phyloP scores from a whole-genome alignment of 1,139 yeast genomes.

The Nakaseomyces kungkrabaensis region DNA sequence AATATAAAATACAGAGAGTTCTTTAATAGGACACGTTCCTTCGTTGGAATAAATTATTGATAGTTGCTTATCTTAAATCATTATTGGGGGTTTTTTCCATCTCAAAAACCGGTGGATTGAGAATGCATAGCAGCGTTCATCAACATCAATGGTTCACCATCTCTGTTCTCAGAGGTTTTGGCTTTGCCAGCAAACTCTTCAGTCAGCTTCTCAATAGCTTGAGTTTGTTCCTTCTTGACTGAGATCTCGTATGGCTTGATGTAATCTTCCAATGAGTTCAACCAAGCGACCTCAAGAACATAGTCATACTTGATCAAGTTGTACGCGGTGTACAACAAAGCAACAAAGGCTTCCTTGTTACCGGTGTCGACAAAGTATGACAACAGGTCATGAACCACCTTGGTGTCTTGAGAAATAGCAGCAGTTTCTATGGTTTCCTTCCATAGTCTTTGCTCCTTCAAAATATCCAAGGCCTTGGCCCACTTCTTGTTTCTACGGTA shows the following conservation, averaged over 20 bases:
- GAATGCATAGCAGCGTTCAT: conserved; percentile 40
- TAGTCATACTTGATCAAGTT: conserved; percentile 71
- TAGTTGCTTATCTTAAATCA: neutral
- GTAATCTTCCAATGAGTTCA: conserved; percentile 69
- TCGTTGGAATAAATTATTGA: neutral
- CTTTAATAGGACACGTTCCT: neutral
- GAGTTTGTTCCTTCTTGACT: conserved; percentile 66
- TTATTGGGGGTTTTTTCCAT: neutral
- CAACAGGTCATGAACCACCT: conserved; percentile 80
- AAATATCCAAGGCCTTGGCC: conserved; percentile 76
- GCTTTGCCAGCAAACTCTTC: conserved; percentile 51
- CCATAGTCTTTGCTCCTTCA: conserved; percentile 92
- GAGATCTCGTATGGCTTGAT: conserved; percentile 90
- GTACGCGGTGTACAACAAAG: conserved; percentile 79
- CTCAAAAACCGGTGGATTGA: conserved; percentile 20
- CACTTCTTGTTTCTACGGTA: conserved; percentile 92
- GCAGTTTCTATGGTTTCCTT: conserved; percentile 90
- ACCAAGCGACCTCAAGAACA: conserved; percentile 85
- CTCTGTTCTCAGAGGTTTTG: conserved; percentile 35
- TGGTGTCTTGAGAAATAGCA: conserved; percentile 65
- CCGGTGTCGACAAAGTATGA: conserved; percentile 95
- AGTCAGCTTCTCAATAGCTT: conserved; percentile 53
- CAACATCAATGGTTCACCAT: conserved; percentile 48
- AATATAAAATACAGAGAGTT: neutral
- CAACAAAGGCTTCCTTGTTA: conserved; percentile 91